Conservation (phyloP, 345 rosid genomes). For the Arabidopsis suecica region DNA sequence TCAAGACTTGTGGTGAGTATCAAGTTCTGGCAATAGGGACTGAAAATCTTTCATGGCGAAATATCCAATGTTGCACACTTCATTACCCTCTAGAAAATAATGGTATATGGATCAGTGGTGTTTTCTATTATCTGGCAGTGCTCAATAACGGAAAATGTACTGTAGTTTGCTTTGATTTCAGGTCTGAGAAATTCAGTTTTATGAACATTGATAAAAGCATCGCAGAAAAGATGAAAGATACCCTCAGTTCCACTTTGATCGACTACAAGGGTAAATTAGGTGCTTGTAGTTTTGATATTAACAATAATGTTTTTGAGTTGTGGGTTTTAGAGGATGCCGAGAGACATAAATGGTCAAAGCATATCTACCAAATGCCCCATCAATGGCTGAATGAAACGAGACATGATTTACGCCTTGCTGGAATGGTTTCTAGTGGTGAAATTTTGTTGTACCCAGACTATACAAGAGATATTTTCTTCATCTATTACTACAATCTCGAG, state of each 20-base stretch:
- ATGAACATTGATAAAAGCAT: neutral
- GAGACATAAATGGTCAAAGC: neutral
- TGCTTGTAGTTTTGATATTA: neutral
- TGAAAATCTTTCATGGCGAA: neutral
- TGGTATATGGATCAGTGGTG: conserved; percentile 13
- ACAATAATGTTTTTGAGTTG: neutral
- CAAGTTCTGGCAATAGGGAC: conserved; percentile 7
- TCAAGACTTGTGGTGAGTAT: neutral
- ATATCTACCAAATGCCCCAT: neutral
- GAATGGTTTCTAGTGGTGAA: neutral
- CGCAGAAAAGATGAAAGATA: neutral
- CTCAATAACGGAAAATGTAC: no score
- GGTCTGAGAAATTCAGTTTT: conserved; percentile 3
- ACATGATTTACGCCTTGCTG: neutral
- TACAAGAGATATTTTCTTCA: neutral
- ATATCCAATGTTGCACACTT: neutral
- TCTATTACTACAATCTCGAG: no score
- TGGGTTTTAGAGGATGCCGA: neutral
- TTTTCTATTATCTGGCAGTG: neutral
- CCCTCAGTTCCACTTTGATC: neutral
- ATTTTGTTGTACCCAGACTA: no score
- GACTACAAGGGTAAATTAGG: conserved; percentile 2
- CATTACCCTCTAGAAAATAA: neutral
- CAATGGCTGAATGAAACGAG: neutral
- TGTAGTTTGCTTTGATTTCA: conserved; percentile 3